These are phyloP conservation scores for Botrytis paeoniae DNA, from an alignment of 2,329 filamentous ascomycete genomes.

Conservation along the genomic window DNA sequence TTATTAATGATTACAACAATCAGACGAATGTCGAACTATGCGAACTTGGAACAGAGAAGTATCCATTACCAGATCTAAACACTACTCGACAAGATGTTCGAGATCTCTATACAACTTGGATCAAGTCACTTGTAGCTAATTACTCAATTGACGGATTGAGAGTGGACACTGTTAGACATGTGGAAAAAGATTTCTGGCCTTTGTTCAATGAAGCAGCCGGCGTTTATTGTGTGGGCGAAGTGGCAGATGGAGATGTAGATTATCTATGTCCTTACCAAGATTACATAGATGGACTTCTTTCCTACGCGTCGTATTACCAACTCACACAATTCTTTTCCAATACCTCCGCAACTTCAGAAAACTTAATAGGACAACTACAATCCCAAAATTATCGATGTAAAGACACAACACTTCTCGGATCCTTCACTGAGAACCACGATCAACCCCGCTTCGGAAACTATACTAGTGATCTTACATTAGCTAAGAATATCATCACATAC, in stretches of 20 bases:
- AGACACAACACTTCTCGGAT: conserved; percentile 40
- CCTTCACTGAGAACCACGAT: conserved; percentile 45
- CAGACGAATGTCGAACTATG: conserved; percentile 35
- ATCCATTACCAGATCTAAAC: conserved; percentile 35
- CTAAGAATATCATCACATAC: conserved; percentile 47
- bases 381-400: conserved; percentile 22
- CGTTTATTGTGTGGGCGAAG: conserved; percentile 60
- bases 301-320: conserved; percentile 21
- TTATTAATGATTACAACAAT: conserved; percentile 41
- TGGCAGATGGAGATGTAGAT: conserved; percentile 52
- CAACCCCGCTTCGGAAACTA: conserved; percentile 40
- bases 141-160: conserved; percentile 48
- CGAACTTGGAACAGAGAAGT: conserved; percentile 33
- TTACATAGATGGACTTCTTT: conserved; percentile 53
- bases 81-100: conserved; percentile 32
- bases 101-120: conserved; percentile 30
- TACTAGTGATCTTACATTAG: conserved; percentile 30
- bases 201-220: conserved; percentile 50
- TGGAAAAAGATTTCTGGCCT: conserved; percentile 53
- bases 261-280: conserved; percentile 55
- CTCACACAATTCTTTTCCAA: conserved; percentile 24
- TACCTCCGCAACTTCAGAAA: conserved; percentile 16
- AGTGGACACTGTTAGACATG: conserved; percentile 48
- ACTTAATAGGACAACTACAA: conserved; percentile 21
- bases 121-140: conserved; percentile 29